Evolutionary conservation across 345 rosid genomes (phyloP).

Genomic region (Salix udensis): DNA sequence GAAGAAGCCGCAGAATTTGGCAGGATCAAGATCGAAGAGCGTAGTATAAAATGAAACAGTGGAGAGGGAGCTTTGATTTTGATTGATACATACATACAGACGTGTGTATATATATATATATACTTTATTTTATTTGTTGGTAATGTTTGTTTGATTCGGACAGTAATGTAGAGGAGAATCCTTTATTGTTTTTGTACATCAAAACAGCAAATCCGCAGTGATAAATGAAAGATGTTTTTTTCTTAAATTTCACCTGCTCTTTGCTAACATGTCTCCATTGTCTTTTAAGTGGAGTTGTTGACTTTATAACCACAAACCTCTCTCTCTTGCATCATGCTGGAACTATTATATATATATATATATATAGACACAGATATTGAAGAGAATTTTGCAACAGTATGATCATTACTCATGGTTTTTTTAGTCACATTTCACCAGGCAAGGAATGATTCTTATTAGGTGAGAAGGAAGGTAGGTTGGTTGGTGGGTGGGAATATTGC

Average conservation of each 20-base stretch:
- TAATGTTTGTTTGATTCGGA: neutral
- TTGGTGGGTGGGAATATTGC: neutral
- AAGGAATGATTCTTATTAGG: neutral
- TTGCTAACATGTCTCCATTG: neutral
- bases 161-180: neutral
- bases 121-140: neutral
- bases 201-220: neutral
- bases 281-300: neutral
- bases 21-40: slow-evolving; percentile 7
- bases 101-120: no score
- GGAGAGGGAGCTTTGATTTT: neutral
- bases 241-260: no score
- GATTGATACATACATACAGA: neutral
- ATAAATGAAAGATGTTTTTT: neutral
- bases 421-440: neutral
- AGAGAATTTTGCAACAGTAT: neutral
- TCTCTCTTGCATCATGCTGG: neutral
- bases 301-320: neutral
- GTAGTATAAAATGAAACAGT: neutral
- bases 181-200: neutral
- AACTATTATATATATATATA: neutral
- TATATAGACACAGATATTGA: no score
- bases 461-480: neutral
- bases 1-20: slow-evolving; percentile 12
- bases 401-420: neutral